phyloP scores from a whole-genome alignment of 495 filamentous ascomycete species.

The Thermothielavioides terrestris region DNA sequence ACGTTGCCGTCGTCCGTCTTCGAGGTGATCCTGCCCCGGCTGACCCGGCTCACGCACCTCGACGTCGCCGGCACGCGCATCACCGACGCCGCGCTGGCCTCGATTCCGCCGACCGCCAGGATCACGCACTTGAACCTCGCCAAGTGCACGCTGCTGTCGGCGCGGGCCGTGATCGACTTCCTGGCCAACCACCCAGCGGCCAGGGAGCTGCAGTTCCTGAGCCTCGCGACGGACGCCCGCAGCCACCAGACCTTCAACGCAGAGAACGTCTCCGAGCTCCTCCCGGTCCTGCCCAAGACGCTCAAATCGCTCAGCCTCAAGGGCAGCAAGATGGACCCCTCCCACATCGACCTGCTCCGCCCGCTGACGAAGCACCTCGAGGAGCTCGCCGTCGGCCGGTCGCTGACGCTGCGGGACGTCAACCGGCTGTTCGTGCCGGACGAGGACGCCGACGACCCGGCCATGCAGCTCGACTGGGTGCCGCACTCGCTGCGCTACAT shows the following conservation, averaged over 20 bases:
- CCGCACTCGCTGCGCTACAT: slow-evolving; percentile 67
- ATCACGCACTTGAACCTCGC: slow-evolving; percentile 76
- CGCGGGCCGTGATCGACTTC: slow-evolving; percentile 60
- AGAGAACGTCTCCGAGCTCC: slow-evolving; percentile 54
- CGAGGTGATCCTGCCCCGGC: slow-evolving; percentile 59
- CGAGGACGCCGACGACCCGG: slow-evolving; percentile 27
- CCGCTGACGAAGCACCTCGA: slow-evolving; percentile 73
- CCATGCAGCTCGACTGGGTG: slow-evolving; percentile 39
- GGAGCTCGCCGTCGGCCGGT: slow-evolving; percentile 66
- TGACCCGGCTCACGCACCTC: slow-evolving; percentile 65
- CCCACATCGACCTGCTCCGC: slow-evolving; percentile 56
- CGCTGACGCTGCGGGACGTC: slow-evolving; percentile 57
- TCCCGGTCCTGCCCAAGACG: slow-evolving; percentile 58
- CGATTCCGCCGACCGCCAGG: slow-evolving; percentile 61
- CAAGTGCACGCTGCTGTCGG: slow-evolving; percentile 64
- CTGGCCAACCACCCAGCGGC: slow-evolving; percentile 64
- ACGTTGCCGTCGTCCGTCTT: slow-evolving; percentile 61
- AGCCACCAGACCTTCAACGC: slow-evolving; percentile 63
- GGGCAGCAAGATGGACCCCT: slow-evolving; percentile 58
- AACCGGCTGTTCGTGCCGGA: slow-evolving; percentile 48
- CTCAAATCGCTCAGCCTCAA: slow-evolving; percentile 71
- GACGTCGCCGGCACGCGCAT: slow-evolving; percentile 75
- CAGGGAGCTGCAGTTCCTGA: slow-evolving; percentile 60
- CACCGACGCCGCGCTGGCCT: slow-evolving; percentile 60
- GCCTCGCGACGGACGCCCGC: slow-evolving; percentile 64